Conservation (phyloP, 306 rosid genomes). For the Lupinus albus region DNA sequence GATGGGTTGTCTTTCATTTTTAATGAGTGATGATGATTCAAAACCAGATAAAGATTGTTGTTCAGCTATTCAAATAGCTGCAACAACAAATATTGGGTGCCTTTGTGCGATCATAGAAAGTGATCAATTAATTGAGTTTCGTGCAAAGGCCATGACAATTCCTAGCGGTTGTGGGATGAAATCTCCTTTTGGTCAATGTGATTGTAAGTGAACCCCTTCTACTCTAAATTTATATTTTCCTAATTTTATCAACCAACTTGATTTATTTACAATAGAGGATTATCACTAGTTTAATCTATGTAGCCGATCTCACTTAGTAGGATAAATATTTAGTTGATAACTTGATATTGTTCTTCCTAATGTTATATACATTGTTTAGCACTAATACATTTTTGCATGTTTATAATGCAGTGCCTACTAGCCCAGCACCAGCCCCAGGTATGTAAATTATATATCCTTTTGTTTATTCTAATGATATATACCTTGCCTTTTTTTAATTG, state of each 20-base stretch:
- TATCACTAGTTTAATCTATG: no score
- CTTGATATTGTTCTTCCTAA: no score
- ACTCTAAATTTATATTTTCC: background rate
- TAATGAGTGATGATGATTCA: background rate
- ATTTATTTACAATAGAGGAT: no score
- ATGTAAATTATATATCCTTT: background rate
- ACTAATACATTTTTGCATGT: background rate
- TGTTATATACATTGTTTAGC: background rate
- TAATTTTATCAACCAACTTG: no score
- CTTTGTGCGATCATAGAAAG: background rate
- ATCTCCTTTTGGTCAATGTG: background rate
- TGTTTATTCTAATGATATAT: background rate
- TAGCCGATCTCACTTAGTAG: no score
- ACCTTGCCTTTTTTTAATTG: background rate
- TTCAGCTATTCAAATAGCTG: background rate
- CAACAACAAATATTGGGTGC: background rate
- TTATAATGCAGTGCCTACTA: background rate
- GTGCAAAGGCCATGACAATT: background rate
- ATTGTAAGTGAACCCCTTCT: background rate
- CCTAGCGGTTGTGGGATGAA: background rate
- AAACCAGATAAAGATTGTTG: conserved; percentile 1
- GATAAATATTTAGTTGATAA: no score
- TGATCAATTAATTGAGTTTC: background rate
- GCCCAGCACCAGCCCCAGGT: conserved; percentile 1
- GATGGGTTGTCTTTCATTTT: conserved; percentile 30